Evolutionary conservation across 148 eudicot species (phyloP).

Genomic region (Rhododendron simsii): DNA sequence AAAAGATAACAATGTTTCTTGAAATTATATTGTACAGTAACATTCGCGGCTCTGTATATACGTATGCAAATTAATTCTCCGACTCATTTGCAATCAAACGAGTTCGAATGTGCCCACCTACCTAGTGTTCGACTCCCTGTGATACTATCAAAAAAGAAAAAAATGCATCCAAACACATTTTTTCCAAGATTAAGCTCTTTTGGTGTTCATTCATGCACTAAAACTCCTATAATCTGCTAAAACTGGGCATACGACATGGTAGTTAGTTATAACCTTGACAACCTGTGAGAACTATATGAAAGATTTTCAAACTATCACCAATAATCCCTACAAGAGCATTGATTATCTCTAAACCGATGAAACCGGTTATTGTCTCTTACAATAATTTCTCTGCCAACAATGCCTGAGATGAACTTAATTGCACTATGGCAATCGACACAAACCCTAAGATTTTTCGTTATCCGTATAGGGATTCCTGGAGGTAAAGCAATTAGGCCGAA

Average conservation of each 20-base stretch:
- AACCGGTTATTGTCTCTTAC: slow-evolving; percentile 51
- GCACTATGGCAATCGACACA: slow-evolving; percentile 57
- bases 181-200: not conserved
- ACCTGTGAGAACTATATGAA: no score
- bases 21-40: no score
- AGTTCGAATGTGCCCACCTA: no score
- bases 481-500: slow-evolving; percentile 48
- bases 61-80: no score
- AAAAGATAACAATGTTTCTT: no score
- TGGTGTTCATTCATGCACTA: not conserved
- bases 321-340: slow-evolving; percentile 55
- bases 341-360: slow-evolving; percentile 39
- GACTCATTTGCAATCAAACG: no score
- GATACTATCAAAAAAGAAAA: not conserved
- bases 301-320: slow-evolving; percentile 28
- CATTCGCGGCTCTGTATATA: no score
- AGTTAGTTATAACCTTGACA: no score
- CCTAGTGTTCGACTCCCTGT: no score
- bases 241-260: not conserved
- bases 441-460: slow-evolving; percentile 52
- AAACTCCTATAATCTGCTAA: not conserved
- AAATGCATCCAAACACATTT: not conserved
- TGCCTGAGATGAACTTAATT: slow-evolving; percentile 45
- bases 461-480: slow-evolving; percentile 48
- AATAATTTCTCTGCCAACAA: slow-evolving; percentile 43